Evolutionary conservation across 306 rosid genomes (phyloP), one percentile per base, ranked within the genome.

Genomic region (Bauhinia variegata): DNA sequence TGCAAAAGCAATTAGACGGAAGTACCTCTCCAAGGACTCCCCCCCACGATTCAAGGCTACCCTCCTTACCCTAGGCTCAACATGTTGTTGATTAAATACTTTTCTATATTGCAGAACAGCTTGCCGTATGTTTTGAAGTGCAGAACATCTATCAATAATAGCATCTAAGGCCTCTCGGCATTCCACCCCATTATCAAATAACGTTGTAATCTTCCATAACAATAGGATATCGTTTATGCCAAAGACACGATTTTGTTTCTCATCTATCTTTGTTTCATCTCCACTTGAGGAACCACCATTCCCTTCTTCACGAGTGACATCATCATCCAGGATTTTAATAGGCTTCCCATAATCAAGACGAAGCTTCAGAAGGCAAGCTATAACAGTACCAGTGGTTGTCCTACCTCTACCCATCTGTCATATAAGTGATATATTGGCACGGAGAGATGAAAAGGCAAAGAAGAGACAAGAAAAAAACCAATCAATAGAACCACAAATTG

Each of bases 311-410:
- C 23, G 75, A 67, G 70, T 46, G 71, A 67, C 73, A 74, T 85
- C 75, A 75, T 82, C 88, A 3, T 67, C 75, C 68, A 80, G 73
- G 73, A 88, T 77, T 84, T 86, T 91, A 72, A 88, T 75, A 64
- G 95, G 97, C 75, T 91, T 88, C 46, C 97, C 92, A 55, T 79
- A 72, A 78, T 91, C 92, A 72, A 88, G 79, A 54, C 97, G 85
- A 70, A 88, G 95, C 82, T 86, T 91, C 79, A 91, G 66, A 70
- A 91, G 92, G 77, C 97, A 91, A 70, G 97, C 97, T 72, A 91
- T 88, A 60, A 91, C 97, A 34, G 95, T 91, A 43, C 96, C 97
- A 53, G 97, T 88, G 63, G 97, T 91, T 66, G 97, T 91, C 84
- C 97, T 88, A 63, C 97, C 97, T 78, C 82, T 83, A 47, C 97